Conservation (phyloP, 2,329 filamentous ascomycete genomes). For the Colletotrichum coccodes region DNA sequence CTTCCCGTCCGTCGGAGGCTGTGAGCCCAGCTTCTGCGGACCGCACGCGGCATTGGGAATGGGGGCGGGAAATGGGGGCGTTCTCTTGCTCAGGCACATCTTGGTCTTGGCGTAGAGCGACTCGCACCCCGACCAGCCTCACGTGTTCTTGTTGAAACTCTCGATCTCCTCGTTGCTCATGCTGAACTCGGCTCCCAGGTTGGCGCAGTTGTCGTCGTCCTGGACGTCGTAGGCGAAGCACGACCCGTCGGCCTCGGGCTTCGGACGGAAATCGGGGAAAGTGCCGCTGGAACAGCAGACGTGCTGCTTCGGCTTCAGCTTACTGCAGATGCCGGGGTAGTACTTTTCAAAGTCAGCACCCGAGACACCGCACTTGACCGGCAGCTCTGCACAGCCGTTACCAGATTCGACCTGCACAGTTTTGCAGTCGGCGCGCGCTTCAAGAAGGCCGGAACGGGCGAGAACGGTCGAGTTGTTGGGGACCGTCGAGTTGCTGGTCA, state of each 20-base stretch:
- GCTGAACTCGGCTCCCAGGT: constrained; percentile 38
- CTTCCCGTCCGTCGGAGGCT: constrained; percentile 42
- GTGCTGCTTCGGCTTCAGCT: constrained; percentile 43
- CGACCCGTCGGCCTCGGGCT: constrained; percentile 46
- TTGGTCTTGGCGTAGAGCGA: constrained; percentile 13
- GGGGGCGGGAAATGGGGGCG: constrained; percentile 34
- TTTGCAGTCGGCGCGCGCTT: constrained; percentile 7
- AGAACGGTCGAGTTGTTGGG: constrained; percentile 13
- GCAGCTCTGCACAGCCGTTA: constrained; percentile 38
- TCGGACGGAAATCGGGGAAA: constrained; percentile 45
- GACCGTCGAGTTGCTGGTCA: constrained; percentile 37
- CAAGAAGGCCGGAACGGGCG: not conserved
- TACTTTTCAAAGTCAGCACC: constrained; percentile 37
- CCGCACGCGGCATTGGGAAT: constrained; percentile 46
- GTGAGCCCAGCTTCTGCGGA: constrained; percentile 52
- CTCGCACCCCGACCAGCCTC: constrained; percentile 44
- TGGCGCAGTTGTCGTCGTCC: constrained; percentile 44
- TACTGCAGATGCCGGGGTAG: constrained; percentile 43
- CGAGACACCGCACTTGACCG: constrained; percentile 38
- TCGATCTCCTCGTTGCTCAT: constrained; percentile 36
- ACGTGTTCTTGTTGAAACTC: constrained; percentile 48
- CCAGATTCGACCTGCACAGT: constrained; percentile 31
- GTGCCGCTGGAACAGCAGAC: constrained; percentile 50
- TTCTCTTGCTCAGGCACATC: constrained; percentile 38
- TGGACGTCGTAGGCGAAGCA: constrained; percentile 46